Base-by-base conservation (phyloP, 2,329 filamentous ascomycete genomes). In the Clarireedia homoeocarpa region DNA sequence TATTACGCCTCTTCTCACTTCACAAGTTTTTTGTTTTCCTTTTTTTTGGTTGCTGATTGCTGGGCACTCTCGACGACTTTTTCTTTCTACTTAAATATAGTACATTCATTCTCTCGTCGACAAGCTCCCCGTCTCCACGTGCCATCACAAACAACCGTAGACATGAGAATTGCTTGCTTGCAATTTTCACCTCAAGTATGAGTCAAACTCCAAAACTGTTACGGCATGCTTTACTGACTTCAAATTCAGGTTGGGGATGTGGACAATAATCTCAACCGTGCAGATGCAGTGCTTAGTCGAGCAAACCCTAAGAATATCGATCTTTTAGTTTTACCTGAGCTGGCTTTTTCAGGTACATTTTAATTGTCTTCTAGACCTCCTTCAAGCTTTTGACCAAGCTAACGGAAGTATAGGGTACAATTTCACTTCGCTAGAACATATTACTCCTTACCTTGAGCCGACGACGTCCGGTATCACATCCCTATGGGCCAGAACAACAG, bases 291-390 rank as follows among this genome's bases (percentile, higher is more conserved):
- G 4, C 72, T 92, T 10, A 75, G 71, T 17, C 74, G 67, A 26
- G 77, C 80, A 0, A 71, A 76, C 5, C 71, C 76, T 0, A 71
- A 78, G 1, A 72, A 77, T n/a, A 63, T 91, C 1, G 86, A 90
- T 66, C 75, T 91, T 30, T 74, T 94, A 0, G 81, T 92, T 0
- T 72, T 92, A 0, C 88, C 89, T 0, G 89, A 92, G 67, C 73
- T 92, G 69, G 86, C 88, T 1, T 90, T 92, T 66, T 79, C 82
- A 56, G 85, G 85, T 88, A 71, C 5, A 12, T 48, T 39, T 6
- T 7, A 36, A 24, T 34, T 15, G 17, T 38, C 15, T 39, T 34
- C 26, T 14, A 10, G 15, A 2, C 39, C n/a, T 51, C 30, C 30
- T 34, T 12, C 14, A 12, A 34, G 5, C 10, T 4, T 12, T 12